Base-by-base conservation (phyloP, 352 stramenopile genomes). In the Thraustotheca clavata region DNA sequence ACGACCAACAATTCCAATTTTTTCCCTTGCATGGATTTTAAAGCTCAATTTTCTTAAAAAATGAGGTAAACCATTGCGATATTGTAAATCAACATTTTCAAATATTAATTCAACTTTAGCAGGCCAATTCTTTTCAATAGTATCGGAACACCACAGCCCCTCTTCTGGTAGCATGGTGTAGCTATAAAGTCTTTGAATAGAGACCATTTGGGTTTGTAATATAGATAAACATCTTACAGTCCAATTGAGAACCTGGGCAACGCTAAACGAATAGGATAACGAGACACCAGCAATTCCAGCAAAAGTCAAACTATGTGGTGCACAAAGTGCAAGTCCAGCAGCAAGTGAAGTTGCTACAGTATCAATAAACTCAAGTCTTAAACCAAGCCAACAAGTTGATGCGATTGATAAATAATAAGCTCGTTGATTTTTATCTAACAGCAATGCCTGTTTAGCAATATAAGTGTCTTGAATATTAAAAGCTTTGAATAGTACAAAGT, bases 181-280 rank as follows among this genome's bases (percentile, higher is more conserved):
- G 35, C 29, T 31, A 12, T 69, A 27, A n/a, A 69, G 14, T 8
- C 63, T 57, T 63, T 97, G 87, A 1, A 96, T 87, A 29, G 83
- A 70, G 16, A 96, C 78, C 71, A 96, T 94, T 47, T 95, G 77
- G 11, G 85, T 89, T 67, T 97, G 88, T 0, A 95, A 54, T 50
- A 96, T 86, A 52, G 70, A 80, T 4, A 74, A 73, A 80, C 91
- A 94, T 35, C 89, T 73, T 14, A 97, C 88, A 36, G 73, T 85
- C 89, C 89, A 97, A 61, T 96, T 96, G 20, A 97, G 71, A n/a
- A 69, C 69, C 50, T 91, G 78, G 35, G 89, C 96, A 14, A 96
- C 71, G 36, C 57, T 73, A 12, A 97, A 66, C 14, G 88, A 83
- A 72, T 92, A 97, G 22, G 77, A 86, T 36, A 97, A 79, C 18